These are phyloP conservation scores for Turnera subulata DNA, from an alignment of 345 rosid species.

Conservation along the genomic window DNA sequence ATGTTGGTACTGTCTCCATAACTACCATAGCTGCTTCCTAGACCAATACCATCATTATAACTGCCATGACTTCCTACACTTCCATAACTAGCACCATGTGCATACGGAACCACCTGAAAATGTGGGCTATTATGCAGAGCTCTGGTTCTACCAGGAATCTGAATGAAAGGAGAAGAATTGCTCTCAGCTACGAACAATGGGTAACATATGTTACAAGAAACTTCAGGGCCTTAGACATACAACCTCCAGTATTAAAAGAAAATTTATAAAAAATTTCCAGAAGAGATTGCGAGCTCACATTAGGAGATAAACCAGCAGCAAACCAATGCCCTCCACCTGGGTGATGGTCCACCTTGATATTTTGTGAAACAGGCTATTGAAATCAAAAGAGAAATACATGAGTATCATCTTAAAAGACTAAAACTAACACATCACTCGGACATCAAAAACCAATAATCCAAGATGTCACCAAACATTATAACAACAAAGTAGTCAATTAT, in stretches of 20 bases:
- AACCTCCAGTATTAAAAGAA: too few relatives aligned
- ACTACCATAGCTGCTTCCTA: conserved; percentile 89
- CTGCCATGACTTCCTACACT: conserved; percentile 97
- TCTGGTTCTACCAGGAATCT: conserved; percentile 75
- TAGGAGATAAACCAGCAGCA: conserved; percentile 99
- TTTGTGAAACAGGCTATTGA: conserved; percentile 77
- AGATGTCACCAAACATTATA: not conserved
- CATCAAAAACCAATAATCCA: not conserved
- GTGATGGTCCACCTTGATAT: conserved; percentile 91
- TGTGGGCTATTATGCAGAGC: conserved; percentile 81
- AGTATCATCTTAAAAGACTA: conserved; percentile 1
- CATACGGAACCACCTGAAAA: conserved; percentile 59
- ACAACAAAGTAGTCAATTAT: not conserved
- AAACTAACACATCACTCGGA: not conserved
- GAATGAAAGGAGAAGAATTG: conserved; percentile 10
- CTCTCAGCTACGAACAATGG: too few relatives aligned
- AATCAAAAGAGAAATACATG: conserved; percentile 8
- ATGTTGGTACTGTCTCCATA: conserved; percentile 70
- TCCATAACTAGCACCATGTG: conserved; percentile 80
- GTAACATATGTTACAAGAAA: too few relatives aligned
- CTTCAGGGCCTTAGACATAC: too few relatives aligned
- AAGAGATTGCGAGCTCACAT: conserved; percentile 49
- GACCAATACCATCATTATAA: conserved; percentile 74
- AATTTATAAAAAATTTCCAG: not conserved
- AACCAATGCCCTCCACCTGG: conserved; percentile 99